Conservation (phyloP, 176 grass and related monocot species). For the Ensete ventricosum region DNA sequence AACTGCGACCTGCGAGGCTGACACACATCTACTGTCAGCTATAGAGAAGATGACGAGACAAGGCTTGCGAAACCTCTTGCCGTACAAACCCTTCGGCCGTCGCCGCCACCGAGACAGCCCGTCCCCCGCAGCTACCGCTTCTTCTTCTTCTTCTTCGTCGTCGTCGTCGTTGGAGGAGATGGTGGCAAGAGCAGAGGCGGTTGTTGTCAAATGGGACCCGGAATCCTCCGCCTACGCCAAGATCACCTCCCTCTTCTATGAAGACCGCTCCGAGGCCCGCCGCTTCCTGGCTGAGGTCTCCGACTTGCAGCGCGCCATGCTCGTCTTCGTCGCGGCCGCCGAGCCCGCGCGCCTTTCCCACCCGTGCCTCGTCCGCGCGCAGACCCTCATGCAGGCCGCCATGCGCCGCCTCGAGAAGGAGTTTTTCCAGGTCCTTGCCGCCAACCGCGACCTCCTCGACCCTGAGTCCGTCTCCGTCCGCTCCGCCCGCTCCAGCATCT, state of each 20-base stretch:
- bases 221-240: constrained; percentile 18
- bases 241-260: constrained; percentile 15
- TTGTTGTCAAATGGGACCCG: constrained; percentile 44
- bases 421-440: constrained; percentile 31
- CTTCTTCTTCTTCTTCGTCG: background rate
- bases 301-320: constrained; percentile 58
- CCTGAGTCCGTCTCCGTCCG: background rate
- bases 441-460: constrained; percentile 14
- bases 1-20: too few relatives aligned
- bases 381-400: constrained; percentile 46
- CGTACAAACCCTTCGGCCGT: background rate
- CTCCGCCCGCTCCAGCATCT: constrained; percentile 3
- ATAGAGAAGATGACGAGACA: background rate
- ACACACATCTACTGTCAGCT: too few relatives aligned
- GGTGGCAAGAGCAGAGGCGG: constrained; percentile 27
- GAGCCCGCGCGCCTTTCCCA: background rate
- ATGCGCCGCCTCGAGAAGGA: constrained; percentile 51
- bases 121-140: background rate
- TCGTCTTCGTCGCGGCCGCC: constrained; percentile 31
- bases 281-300: constrained; percentile 28
- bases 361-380: constrained; percentile 37
- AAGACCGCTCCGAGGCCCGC: constrained; percentile 24
- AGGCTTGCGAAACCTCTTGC: background rate
- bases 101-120: background rate
- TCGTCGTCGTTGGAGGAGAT: constrained; percentile 29